Base-by-base conservation (phyloP, 1,139 yeast genomes). In the Nadsonia starkeyi-henricii region DNA sequence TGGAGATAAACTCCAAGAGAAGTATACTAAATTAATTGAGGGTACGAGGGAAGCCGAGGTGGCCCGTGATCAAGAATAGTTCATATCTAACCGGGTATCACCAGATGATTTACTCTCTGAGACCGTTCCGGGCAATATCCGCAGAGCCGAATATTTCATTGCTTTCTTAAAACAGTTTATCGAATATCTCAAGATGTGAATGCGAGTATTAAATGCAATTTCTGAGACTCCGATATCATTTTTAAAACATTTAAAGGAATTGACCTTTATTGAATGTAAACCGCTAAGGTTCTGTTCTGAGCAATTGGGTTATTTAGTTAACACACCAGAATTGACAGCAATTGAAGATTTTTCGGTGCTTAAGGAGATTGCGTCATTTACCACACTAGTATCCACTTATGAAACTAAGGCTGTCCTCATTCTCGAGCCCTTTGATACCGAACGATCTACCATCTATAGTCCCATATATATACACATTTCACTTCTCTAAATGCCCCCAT, bases 401-500 rank as follows among this genome's bases (percentile, higher is more conserved):
- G 98, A 91, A 56, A 75, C 80, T 41, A 98, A 98, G 0, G 93
- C 93, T 62, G 81, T 85, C 57, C 72, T 91, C 52, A 91, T 91
- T 54, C 71, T 93, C 49, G 99, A 91, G 61, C 99, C 99, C 0
- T 91, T 79, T 67, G 99, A 91, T 63, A 82, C 96, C 0, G 99
- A 91, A 60, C 93, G 91, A 52, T 89, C 97, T 1, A 89, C 96
- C 0, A 98, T 93, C 18, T 98, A 98, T 0, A 93, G 93, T 62
- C 99, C 99, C 1, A 84, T 91, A 17, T 68, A n/a, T n/a, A n/a
- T n/a, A n/a, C 91, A 58, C 82, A 93, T 61, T 88, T 91, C 61
- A 81, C 96, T 0, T 91, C 98, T 68, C 71, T 93, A 47, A 98
- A 91, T 68, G 98, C 98, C 0, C 86, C 96, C 0, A 93, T 93